Conservation (phyloP, 225 moss, liverwort and hornwort species). For the Sphagnum tenellum region DNA sequence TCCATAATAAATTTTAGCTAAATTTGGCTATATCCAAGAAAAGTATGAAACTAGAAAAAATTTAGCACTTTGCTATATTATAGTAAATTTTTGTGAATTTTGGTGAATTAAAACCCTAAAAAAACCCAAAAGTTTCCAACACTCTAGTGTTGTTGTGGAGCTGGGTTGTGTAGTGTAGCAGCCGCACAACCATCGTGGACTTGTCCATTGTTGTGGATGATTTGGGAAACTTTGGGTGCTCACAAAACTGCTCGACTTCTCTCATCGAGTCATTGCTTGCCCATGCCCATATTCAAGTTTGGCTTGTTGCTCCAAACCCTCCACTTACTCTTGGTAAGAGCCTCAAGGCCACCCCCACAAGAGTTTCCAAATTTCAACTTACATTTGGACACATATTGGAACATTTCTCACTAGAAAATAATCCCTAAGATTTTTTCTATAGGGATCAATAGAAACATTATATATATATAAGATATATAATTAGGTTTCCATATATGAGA, state of each 20-base stretch:
- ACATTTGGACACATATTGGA: no score
- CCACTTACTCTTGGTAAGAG: not conserved
- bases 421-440: no score
- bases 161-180: not conserved
- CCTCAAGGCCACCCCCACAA: no score
- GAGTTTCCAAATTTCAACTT: no score
- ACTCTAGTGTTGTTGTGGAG: not conserved
- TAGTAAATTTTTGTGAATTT: not conserved
- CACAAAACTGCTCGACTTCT: not conserved
- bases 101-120: not conserved
- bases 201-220: conserved; percentile 4
- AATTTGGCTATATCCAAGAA: no score
- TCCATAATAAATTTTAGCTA: no score
- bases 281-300: not conserved
- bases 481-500: no score
- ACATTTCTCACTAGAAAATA: no score
- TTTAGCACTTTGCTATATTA: not conserved
- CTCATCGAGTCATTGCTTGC: not conserved
- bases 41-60: not conserved
- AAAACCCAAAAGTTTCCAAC: not conserved
- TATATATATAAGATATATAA: no score
- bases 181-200: not conserved
- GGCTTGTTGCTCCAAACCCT: not conserved
- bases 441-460: no score
- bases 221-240: conserved; percentile 3